Evolutionary conservation across 169 alveolate genomes (phyloP).

Genomic region (Babesia sp.): DNA sequence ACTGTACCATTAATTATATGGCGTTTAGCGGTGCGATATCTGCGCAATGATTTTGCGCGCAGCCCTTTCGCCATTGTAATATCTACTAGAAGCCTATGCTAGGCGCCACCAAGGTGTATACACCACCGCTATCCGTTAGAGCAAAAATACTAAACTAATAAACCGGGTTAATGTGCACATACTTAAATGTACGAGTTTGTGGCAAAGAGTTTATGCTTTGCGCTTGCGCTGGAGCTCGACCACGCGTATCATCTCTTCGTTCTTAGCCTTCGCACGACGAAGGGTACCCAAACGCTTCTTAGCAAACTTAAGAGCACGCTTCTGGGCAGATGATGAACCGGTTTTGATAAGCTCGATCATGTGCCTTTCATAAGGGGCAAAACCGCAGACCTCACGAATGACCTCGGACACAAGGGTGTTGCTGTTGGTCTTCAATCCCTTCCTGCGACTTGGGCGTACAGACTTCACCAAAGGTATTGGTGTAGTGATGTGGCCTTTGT

Average conservation of each 20-base stretch:
- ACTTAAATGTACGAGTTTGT: constrained; percentile 4
- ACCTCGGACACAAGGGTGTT: constrained; percentile 89
- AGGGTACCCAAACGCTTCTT: constrained; percentile 99
- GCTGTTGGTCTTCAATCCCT: constrained; percentile 88
- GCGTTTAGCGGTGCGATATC: constrained; percentile 79
- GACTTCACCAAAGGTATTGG: constrained; percentile 72
- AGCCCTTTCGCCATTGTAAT: constrained; percentile 77
- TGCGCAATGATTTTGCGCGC: constrained; percentile 76
- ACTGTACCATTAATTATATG: constrained; percentile 70
- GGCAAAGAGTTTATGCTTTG: constrained; percentile 7
- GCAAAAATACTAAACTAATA: too few species aligned
- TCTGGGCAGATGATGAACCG: constrained; percentile 95
- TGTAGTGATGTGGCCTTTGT: constrained; percentile 82
- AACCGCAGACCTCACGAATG: constrained; percentile 96
- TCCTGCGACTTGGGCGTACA: constrained; percentile 83
- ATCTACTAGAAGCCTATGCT: background rate
- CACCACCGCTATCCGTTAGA: too few species aligned
- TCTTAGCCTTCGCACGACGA: constrained; percentile 96
- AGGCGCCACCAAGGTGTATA: background rate
- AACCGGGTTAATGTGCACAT: background rate
- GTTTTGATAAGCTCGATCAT: constrained; percentile 96
- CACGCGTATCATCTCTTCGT: constrained; percentile 88
- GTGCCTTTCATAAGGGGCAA: constrained; percentile 98
- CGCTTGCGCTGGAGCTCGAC: constrained; percentile 88
- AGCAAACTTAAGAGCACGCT: constrained; percentile 97